Base-by-base conservation (phyloP, 345 rosid genomes). In the Euphorbia lathyris region DNA sequence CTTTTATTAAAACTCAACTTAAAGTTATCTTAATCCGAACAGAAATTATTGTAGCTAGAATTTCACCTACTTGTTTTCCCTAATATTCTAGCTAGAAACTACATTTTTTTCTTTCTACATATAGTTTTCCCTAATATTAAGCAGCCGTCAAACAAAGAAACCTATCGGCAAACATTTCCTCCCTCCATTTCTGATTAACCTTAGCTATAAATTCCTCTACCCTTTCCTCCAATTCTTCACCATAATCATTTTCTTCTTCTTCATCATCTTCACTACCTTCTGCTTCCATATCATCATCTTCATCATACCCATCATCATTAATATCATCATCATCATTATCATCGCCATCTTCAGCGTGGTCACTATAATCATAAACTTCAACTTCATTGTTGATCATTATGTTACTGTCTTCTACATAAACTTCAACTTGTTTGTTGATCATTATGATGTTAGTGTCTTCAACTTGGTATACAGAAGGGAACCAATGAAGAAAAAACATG, bases 151-250 rank as follows among this genome's bases (percentile, higher is more conserved):
- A 50, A 32, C 58, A 74, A 14, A 62, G 67, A 62, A 70, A 48
- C 58, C 63, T 51, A 27, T 79, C 83, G 13, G 59, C 20, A 30
- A 59, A 53, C 1, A n/a, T 53, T 60, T 79, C 83, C 40, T 79
- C 80, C 23, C 66, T 60, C 80, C 83, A 38, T 76, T 60, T 53
- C 42, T 51, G 57, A 30, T 76, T 17, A 9, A 72, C 80, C 38
- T 69, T 62, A 11, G 69, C 72, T 34, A 79, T 79, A 65, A 79
- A 76, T 11, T 70, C 75, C 32, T 79, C 80, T 43, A 62, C 63
- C 43, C 57, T 76, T 53, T 19, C 51, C 51, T 76, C 73, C 70
- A 76, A 55, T 17, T 80, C 72, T 0, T 17, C 38, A 8, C 45
- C 47, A 25, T 20, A 34, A 9, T 48, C 58, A 40, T 64, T 77